A percentile compares a stretch with the other conserved stretches of the same genome.
Evolutionary conservation across 139 green algal species (phyloP).

Genomic region (Closterium sp.): DNA sequence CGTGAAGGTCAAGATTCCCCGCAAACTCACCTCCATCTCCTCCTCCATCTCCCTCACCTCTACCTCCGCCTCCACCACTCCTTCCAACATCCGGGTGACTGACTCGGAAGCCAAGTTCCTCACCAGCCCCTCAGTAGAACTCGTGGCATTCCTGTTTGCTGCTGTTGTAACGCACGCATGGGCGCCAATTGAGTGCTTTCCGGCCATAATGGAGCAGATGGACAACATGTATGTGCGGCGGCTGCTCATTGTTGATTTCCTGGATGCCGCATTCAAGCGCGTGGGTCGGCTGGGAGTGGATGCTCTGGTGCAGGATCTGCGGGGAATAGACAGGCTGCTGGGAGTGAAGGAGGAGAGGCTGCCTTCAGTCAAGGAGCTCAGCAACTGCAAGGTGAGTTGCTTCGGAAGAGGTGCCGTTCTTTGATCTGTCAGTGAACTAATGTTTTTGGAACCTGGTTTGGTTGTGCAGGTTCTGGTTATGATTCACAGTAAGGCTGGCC

Average conservation of each 20-base stretch:
- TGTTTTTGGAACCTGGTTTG: too few species aligned
- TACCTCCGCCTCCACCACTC: neutral
- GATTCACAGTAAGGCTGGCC: neutral
- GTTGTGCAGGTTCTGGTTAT: neutral
- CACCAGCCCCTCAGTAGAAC: neutral
- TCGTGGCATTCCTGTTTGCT: neutral
- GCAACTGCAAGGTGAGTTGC: neutral
- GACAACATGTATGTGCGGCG: neutral
- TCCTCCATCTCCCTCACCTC: neutral
- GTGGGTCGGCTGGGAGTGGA: neutral
- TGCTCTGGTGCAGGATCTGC: neutral
- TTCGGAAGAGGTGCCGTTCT: neutral
- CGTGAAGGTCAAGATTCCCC: neutral
- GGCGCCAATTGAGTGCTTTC: neutral
- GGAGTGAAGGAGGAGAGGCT: neutral
- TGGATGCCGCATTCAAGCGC: neutral
- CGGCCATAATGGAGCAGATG: neutral
- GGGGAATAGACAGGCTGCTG: neutral
- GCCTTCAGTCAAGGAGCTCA: neutral
- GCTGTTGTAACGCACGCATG: neutral
- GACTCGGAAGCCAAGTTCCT: neutral
- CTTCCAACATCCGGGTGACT: neutral
- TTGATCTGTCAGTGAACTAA: too few species aligned
- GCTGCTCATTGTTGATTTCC: neutral
- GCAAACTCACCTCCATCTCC: neutral